Base-by-base conservation (phyloP, 441 rosid species). In the Brassica balearica region DNA sequence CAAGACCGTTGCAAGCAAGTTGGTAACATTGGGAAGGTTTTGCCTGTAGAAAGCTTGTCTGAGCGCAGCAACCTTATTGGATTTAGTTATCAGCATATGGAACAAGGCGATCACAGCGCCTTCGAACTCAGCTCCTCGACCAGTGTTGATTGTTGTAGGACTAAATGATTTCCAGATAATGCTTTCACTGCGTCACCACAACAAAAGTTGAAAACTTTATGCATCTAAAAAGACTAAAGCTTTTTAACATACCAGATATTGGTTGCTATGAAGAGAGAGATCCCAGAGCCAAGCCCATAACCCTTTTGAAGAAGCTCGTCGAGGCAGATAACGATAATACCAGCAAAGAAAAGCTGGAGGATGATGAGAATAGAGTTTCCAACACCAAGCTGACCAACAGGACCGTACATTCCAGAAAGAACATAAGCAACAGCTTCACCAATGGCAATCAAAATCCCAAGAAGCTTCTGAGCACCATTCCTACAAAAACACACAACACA, bases 361-460 rank as follows among this genome's bases (percentile, higher is more conserved):
- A 93, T 93, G 66, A 90, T 93, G 43, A 93, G 90, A 69, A 94
- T 85, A 20, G 98, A 96, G 77, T 94, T 94, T 15, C 98, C 98
- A 2, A 84, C 96, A 32, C 98, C 98, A 71, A 92, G 94, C 76
- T 94, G 98, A 66, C 87, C 75, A 56, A 94, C 95, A 22, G 90
- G 92, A 34, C 98, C 97, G 73, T 93, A 91, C 98, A 93, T 93
- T 23, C 98, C 98, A 6, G 98, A 93, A 8, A 93, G 91, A 73
- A 93, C 98, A 79, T 91, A 93, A 0, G 98, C 98, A 56, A 92
- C 97, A 15, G 98, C 98, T 75, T 94, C 96, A 48, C 98, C 98
- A 66, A 94, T 83, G 8, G 97, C 98, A 32, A 94, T 94, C 80
- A 92, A 72, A 29, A 92, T 89, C 59, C 97, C 97, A 81, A 94